These are phyloP conservation scores for Lepidium didymum DNA, from an alignment of 345 rosid genomes.

Conservation along the genomic window DNA sequence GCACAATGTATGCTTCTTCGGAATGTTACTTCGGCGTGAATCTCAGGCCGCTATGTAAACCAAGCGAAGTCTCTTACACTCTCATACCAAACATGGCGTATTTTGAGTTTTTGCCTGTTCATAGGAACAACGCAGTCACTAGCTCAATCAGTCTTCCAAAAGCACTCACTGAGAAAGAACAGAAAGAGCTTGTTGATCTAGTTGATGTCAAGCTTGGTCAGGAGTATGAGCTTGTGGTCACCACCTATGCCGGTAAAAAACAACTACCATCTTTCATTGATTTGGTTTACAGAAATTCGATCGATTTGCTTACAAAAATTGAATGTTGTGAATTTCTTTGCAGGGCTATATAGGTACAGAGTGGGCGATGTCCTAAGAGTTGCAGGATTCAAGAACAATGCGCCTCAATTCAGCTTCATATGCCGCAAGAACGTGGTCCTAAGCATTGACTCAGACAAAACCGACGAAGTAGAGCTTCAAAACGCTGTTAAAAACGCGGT, in stretches of 20 bases:
- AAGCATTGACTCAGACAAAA: slow-evolving; percentile 92
- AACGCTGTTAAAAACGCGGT: slow-evolving; percentile 79
- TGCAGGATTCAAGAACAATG: slow-evolving; percentile 92
- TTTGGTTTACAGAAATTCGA: background rate
- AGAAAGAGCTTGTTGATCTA: slow-evolving; percentile 78
- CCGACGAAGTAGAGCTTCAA: slow-evolving; percentile 96
- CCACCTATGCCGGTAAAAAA: slow-evolving; percentile 83
- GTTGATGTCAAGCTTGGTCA: slow-evolving; percentile 90
- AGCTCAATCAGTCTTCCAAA: slow-evolving; percentile 57
- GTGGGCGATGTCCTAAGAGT: slow-evolving; percentile 96
- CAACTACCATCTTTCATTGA: background rate
- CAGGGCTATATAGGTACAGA: slow-evolving; percentile 81
- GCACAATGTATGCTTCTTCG: slow-evolving; percentile 97
- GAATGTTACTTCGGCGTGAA: slow-evolving; percentile 95
- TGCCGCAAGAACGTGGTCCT: slow-evolving; percentile 89
- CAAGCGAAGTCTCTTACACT: slow-evolving; percentile 85
- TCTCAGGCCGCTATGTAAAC: slow-evolving; percentile 73
- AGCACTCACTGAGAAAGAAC: slow-evolving; percentile 73
- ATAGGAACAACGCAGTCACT: slow-evolving; percentile 56
- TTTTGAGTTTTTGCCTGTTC: slow-evolving; percentile 83
- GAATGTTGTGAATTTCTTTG: background rate
- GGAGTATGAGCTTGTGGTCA: slow-evolving; percentile 95
- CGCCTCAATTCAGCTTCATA: slow-evolving; percentile 86
- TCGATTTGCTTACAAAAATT: background rate
- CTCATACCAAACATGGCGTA: slow-evolving; percentile 91